Evolutionary conservation across 164 flowering plant species (phyloP).

Genomic region (Sextonia rubra): DNA sequence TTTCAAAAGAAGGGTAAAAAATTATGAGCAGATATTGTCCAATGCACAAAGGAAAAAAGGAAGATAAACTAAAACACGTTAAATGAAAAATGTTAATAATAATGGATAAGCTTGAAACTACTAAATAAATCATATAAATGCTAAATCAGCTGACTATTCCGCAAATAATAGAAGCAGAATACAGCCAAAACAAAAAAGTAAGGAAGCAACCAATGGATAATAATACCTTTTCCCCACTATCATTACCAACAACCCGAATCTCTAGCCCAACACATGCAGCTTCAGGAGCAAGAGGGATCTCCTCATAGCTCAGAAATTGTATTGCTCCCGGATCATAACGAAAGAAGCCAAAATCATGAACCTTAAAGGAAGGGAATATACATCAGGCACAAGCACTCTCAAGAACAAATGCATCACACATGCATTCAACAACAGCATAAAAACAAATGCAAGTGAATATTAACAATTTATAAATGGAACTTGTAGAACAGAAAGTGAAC

Average conservation of each 20-base stretch:
- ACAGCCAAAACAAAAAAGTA: neutral
- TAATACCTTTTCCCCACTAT: constrained; percentile 93
- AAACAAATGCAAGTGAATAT: too few relatives aligned
- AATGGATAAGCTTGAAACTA: neutral
- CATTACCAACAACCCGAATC: constrained; percentile 95
- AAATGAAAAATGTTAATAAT: too few relatives aligned
- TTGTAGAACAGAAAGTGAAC: neutral
- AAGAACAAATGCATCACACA: neutral
- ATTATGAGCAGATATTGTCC: too few relatives aligned
- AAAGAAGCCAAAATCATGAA: constrained; percentile 97
- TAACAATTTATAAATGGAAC: neutral
- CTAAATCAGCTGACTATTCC: neutral
- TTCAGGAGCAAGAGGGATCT: constrained; percentile 91
- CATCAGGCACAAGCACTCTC: constrained; percentile 8
- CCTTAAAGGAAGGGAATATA: constrained; percentile 32
- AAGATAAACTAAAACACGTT: too few relatives aligned
- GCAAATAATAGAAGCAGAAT: too few relatives aligned
- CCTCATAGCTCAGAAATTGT: constrained; percentile 76
- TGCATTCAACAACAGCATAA: neutral
- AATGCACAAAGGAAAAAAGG: too few relatives aligned
- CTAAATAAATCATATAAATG: neutral
- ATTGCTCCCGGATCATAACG: constrained; percentile 74
- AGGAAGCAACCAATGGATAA: neutral
- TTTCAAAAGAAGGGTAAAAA: too few relatives aligned
- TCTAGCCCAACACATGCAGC: constrained; percentile 95